Evolutionary conservation across 805 yeast species (phyloP).

Genomic region (Metschnikowia henanensis): DNA sequence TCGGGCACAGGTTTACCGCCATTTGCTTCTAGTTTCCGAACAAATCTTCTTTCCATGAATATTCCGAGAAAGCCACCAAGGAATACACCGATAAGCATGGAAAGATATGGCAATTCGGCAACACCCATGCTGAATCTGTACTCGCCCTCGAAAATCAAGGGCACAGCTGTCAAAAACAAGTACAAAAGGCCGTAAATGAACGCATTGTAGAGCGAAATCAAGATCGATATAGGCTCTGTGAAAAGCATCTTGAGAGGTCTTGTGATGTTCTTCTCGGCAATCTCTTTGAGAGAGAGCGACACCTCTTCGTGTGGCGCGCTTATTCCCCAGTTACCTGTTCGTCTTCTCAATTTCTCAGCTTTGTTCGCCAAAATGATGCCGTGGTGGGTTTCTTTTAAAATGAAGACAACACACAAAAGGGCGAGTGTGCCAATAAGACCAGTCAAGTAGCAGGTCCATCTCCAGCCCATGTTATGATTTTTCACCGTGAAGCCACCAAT

Average conservation of each 20-base stretch:
- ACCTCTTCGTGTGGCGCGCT: slow-evolving; percentile 68
- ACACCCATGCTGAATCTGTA: slow-evolving; percentile 63
- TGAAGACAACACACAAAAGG: slow-evolving; percentile 39
- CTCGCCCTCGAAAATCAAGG: slow-evolving; percentile 51
- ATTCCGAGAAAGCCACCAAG: slow-evolving; percentile 57
- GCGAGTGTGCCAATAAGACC: slow-evolving; percentile 59
- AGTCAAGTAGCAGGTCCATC: slow-evolving; percentile 76
- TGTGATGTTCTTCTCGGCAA: slow-evolving; percentile 57
- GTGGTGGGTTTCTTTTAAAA: slow-evolving; percentile 68
- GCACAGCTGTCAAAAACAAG: slow-evolving; percentile 71
- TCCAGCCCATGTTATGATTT: slow-evolving; percentile 66
- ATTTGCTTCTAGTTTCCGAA: slow-evolving; percentile 34
- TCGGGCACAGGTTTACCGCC: slow-evolving; percentile 23
- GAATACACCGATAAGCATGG: slow-evolving; percentile 67
- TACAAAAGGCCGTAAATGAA: slow-evolving; percentile 81
- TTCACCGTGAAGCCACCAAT: slow-evolving; percentile 62
- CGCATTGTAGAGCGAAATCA: slow-evolving; percentile 69
- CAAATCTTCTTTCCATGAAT: slow-evolving; percentile 54
- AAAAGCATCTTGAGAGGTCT: slow-evolving; percentile 70
- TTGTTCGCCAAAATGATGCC: slow-evolving; percentile 62
- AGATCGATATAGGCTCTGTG: slow-evolving; percentile 71
- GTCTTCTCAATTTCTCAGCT: slow-evolving; percentile 59
- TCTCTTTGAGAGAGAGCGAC: slow-evolving; percentile 40
- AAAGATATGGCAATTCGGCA: slow-evolving; percentile 77
- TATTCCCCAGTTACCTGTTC: slow-evolving; percentile 81